Conservation (phyloP, 2,329 filamentous ascomycete species). For the Paracamarosporium sp. region DNA sequence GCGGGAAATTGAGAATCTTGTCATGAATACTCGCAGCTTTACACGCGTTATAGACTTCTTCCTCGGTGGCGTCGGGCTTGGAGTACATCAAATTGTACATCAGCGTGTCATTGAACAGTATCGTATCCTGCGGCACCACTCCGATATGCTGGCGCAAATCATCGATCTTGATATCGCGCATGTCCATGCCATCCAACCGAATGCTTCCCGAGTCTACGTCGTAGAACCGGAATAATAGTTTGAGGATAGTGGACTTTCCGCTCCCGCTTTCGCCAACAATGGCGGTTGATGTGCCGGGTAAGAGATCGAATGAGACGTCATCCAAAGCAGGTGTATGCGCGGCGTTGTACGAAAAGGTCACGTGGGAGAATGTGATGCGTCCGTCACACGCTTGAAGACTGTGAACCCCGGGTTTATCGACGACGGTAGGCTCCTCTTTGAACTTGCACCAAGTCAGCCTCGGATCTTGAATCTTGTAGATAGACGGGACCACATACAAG, state of each 20-base stretch:
- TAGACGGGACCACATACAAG: slow-evolving; percentile 15
- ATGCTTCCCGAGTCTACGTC: slow-evolving; percentile 60
- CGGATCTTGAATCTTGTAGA: not conserved
- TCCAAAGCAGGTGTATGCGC: slow-evolving; percentile 50
- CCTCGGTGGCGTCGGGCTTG: slow-evolving; percentile 61
- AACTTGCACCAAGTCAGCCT: slow-evolving; percentile 6
- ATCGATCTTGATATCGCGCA: slow-evolving; percentile 62
- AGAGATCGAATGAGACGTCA: slow-evolving; percentile 54
- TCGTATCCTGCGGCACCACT: slow-evolving; percentile 69
- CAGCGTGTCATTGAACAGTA: slow-evolving; percentile 67
- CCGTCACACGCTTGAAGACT: slow-evolving; percentile 10
- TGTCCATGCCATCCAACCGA: slow-evolving; percentile 61
- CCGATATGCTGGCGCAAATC: slow-evolving; percentile 64
- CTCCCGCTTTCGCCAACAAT: slow-evolving; percentile 66
- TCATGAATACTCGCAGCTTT: slow-evolving; percentile 66
- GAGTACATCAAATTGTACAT: slow-evolving; percentile 69
- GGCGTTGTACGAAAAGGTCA: slow-evolving; percentile 22
- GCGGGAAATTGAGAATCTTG: slow-evolving; percentile 63
- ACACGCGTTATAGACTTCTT: slow-evolving; percentile 65
- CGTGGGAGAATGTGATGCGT: slow-evolving; percentile 18
- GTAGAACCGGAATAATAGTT: slow-evolving; percentile 65
- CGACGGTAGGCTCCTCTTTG: slow-evolving; percentile 13
- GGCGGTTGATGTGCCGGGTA: slow-evolving; percentile 60
- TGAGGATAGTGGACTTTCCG: slow-evolving; percentile 65
- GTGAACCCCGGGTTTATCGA: slow-evolving; percentile 10